A percentile compares a stretch with the other conserved stretches of the same genome.
Conservation (phyloP, 306 rosid genomes). For the Abrus pulchellus region DNA sequence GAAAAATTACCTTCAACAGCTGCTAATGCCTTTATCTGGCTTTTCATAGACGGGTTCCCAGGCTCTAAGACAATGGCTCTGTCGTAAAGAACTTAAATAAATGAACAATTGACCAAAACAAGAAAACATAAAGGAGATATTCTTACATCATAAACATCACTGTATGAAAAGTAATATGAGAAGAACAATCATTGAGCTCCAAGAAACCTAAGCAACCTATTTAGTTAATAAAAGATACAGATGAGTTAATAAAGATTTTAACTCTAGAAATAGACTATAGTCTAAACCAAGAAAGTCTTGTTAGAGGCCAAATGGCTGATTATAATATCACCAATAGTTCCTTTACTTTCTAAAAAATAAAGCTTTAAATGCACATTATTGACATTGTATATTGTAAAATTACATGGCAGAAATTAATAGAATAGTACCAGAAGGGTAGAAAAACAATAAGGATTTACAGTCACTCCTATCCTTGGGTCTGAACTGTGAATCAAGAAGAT, state of each 20-base stretch:
- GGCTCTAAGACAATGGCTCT: constrained; percentile 93
- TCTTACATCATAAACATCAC: constrained; percentile 35
- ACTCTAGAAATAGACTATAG: constrained; percentile 13
- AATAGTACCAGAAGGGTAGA: constrained; percentile 10
- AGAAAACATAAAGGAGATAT: background rate
- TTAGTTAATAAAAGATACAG: constrained; percentile 25
- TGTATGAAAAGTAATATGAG: constrained; percentile 27
- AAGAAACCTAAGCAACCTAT: constrained; percentile 26
- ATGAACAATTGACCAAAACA: constrained; percentile 34
- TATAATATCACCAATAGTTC: constrained; percentile 30
- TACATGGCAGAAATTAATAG: constrained; percentile 11
- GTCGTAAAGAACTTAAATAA: constrained; percentile 53
- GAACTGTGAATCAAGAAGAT: constrained; percentile 39
- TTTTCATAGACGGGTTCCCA: constrained; percentile 82
- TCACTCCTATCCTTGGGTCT: constrained; percentile 21
- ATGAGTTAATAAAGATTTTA: constrained; percentile 33
- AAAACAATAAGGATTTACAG: background rate
- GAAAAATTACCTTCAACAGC: constrained; percentile 77
- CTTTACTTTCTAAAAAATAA: constrained; percentile 29
- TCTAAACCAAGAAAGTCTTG: constrained; percentile 28
- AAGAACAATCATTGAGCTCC: constrained; percentile 28
- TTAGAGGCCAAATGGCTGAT: constrained; percentile 21
- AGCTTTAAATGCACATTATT: constrained; percentile 11
- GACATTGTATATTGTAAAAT: background rate
- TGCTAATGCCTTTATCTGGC: constrained; percentile 70